Base-by-base conservation (phyloP, 805 yeast genomes). In the Ogataea polymorpha region DNA sequence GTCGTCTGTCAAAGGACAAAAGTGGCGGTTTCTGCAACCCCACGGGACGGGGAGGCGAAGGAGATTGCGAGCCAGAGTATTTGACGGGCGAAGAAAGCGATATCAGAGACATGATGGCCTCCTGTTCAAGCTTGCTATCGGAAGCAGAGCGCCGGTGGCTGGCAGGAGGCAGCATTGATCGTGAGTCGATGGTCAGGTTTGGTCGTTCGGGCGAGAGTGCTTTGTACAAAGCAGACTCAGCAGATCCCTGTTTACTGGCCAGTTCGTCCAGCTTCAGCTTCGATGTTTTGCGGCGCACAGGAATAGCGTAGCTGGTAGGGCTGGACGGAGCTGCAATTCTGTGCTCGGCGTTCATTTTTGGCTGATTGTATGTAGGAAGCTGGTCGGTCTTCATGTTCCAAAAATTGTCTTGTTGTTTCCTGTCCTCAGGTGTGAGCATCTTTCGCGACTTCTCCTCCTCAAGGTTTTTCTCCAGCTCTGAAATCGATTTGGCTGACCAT, bases 41-140 rank as follows among this genome's bases (percentile, higher is more conserved):
- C 1, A 46, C 31, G 17, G 41, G 35, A 2, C 45, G 48, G 3
- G 56, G 50, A 4, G 55, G 48, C 20, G 54, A 49, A 9, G 49
- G 51, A 12, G 55, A 49, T 11, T 40, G 44, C 18, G 52, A 47
- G 4, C 51, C 59, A 49, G 46, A 64, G 62, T 65, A 49, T 63
- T 60, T 64, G 11, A 56, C 56, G 6, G 82, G 81, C 1, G 80
- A 73, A 6, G 81, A 68, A 29, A 77, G 62, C 27, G 79, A 72
- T 70, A 77, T 77, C 38, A 77, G 62, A 16, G 80, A 74, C 53
- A 71, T 61, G 9, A 77, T 71, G 6, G 82, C 82, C 35, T 76
- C 81, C 50, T 75, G 75, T 46, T 77, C 82, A 56, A 46, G 60
- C 57, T 45, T 58, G 48, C 37, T 56, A 20, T 57, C 61, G 12